Conservation (phyloP, 2,329 filamentous ascomycete genomes). For the Phialemonium atrogriseum region DNA sequence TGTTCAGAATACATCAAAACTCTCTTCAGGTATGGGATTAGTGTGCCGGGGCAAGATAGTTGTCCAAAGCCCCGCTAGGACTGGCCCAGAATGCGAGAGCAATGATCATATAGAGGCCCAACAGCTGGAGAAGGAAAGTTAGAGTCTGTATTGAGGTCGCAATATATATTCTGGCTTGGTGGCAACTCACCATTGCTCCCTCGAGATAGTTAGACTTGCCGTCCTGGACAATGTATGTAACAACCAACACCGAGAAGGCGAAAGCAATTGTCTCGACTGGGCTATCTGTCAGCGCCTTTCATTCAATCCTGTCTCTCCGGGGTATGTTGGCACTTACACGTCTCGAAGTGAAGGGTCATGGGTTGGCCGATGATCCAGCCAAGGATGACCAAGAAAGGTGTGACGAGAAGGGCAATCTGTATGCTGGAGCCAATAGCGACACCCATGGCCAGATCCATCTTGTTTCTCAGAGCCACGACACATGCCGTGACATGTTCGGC, state of each 20-base stretch:
- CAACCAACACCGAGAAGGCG: constrained; percentile 66
- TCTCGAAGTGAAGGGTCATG: constrained; percentile 77
- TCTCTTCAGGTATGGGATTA: constrained; percentile 1
- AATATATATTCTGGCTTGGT: background rate
- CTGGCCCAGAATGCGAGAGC: constrained; percentile 52
- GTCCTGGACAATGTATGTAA: constrained; percentile 70
- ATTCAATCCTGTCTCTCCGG: constrained; percentile 5
- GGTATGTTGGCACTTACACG: constrained; percentile 29
- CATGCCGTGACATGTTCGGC: constrained; percentile 77
- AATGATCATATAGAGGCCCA: constrained; percentile 50
- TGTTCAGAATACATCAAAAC: no score
- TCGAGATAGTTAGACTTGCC: constrained; percentile 81
- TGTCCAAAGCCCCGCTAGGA: constrained; percentile 39
- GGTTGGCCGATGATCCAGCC: constrained; percentile 65
- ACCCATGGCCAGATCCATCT: constrained; percentile 68
- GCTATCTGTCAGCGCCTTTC: constrained; percentile 2
- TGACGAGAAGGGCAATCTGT: constrained; percentile 76
- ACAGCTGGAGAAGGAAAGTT: constrained; percentile 21
- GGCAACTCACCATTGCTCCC: constrained; percentile 56
- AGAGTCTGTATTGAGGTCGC: constrained; percentile 7
- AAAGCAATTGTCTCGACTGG: constrained; percentile 68
- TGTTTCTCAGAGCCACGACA: constrained; percentile 69
- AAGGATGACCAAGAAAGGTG: constrained; percentile 69
- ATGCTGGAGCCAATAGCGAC: constrained; percentile 77
- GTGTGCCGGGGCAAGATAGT: constrained; percentile 11